phyloP scores from a whole-genome alignment of 192 early-diverging fungal species.

The Coemansia sp. region DNA sequence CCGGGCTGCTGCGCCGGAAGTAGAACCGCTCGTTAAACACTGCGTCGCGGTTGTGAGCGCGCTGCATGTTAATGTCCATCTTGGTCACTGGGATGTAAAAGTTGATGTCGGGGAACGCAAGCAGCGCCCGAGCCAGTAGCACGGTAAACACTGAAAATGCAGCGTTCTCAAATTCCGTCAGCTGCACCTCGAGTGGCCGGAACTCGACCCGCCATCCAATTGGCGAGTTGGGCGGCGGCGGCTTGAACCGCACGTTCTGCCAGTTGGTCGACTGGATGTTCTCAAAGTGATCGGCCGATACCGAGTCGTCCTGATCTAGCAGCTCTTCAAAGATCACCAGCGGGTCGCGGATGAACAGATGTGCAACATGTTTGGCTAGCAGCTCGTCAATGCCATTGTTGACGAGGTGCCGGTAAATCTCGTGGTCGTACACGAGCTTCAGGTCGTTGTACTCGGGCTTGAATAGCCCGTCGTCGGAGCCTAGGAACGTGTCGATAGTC shows the following conservation, averaged over 20 bases:
- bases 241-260: slow-evolving; percentile 99
- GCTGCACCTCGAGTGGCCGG: slow-evolving; percentile 92
- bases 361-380: slow-evolving; percentile 87
- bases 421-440: slow-evolving; percentile 72
- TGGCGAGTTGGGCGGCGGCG: slow-evolving; percentile 82
- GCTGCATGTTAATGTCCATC: slow-evolving; percentile 93
- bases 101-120: slow-evolving; percentile 80
- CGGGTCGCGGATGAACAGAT: slow-evolving; percentile 98
- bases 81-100: slow-evolving; percentile 96
- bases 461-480: slow-evolving; percentile 63
- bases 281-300: slow-evolving; percentile 94
- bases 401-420: slow-evolving; percentile 70
- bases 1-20: slow-evolving; percentile 71
- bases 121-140: slow-evolving; percentile 81
- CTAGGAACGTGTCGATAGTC: slow-evolving; percentile 87
- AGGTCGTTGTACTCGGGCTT: slow-evolving; percentile 94
- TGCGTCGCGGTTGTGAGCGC: slow-evolving; percentile 81
- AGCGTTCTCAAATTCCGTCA: slow-evolving; percentile 96
- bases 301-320: slow-evolving; percentile 79
- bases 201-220: slow-evolving; percentile 99
- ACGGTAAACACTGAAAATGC: slow-evolving; percentile 94
- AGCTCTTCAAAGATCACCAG: slow-evolving; percentile 92
- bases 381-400: slow-evolving; percentile 81
- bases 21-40: slow-evolving; percentile 80
- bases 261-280: slow-evolving; percentile 99